Percentiles rank a stretch among this genome's conserved stretches.
These are phyloP conservation scores for Neurospora sp. DNA, from an alignment of 495 filamentous ascomycete species.

Conservation along the genomic window DNA sequence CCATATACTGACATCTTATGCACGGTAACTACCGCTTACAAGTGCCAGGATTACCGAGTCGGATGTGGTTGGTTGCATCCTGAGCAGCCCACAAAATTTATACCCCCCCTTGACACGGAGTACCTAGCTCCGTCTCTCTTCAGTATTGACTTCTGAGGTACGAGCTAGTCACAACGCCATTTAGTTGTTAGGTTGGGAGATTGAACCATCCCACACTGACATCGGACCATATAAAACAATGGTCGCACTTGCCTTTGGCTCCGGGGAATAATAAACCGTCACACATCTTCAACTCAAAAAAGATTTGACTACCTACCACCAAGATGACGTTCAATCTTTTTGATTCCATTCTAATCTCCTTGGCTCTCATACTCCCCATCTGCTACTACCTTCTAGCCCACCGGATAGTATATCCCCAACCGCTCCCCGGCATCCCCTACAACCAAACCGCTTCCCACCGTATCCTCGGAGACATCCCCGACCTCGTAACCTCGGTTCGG, in stretches of 20 bases:
- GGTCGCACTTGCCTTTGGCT: not conserved
- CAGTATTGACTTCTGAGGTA: not conserved
- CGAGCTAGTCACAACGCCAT: not conserved
- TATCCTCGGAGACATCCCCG: constrained; percentile 22
- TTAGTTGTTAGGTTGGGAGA: not conserved
- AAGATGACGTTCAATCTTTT: not conserved
- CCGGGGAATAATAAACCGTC: not conserved
- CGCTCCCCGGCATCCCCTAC: constrained; percentile 28
- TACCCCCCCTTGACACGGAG: not conserved
- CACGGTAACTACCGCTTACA: not conserved
- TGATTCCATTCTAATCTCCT: not conserved
- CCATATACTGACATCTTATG: not conserved
- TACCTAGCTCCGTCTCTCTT: not conserved
- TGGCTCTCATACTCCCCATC: not conserved
- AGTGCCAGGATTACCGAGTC: not conserved
- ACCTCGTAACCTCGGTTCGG: constrained; percentile 6
- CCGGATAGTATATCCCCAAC: constrained; percentile 12
- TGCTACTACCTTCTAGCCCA: not conserved
- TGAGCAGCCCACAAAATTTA: not conserved
- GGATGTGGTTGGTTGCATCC: not conserved
- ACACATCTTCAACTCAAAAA: not conserved
- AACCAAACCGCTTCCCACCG: constrained; percentile 17
- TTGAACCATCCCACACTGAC: not conserved
- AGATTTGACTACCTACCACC: not conserved
- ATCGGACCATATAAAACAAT: not conserved